phyloP scores from a whole-genome alignment of 208 protist genomes.

The Leptomonas pyrrhocoris region DNA sequence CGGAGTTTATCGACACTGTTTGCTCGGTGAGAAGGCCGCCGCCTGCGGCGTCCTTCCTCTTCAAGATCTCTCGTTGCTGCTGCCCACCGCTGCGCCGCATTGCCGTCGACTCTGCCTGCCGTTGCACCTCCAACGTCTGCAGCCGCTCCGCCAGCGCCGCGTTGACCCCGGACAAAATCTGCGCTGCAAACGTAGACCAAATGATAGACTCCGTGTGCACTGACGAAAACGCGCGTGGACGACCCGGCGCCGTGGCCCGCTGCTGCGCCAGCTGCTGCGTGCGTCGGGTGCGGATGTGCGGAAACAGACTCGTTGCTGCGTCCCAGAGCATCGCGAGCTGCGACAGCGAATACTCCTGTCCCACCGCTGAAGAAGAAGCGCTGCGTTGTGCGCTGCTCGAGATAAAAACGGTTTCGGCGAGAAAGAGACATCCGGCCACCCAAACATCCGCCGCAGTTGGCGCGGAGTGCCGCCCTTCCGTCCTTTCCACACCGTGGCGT shows the following conservation, averaged over 20 bases:
- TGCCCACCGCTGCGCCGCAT: constrained; percentile 17
- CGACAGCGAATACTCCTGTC: constrained; percentile 8
- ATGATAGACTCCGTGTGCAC: constrained; percentile 28
- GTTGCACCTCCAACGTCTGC: constrained; percentile 17
- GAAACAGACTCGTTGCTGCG: constrained; percentile 45
- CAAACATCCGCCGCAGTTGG: constrained; percentile 22
- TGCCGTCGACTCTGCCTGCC: constrained; percentile 18
- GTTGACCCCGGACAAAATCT: constrained; percentile 26
- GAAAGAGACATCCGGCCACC: constrained; percentile 55
- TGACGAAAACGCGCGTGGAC: background rate
- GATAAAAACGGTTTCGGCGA: constrained; percentile 55
- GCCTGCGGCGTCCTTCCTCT: background rate
- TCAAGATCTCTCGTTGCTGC: background rate
- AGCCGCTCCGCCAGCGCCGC: constrained; percentile 27
- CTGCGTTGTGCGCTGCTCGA: constrained; percentile 9
- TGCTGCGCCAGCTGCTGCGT: constrained; percentile 22
- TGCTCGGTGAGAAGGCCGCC: background rate
- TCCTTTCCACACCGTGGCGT: background rate
- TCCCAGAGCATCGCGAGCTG: constrained; percentile 52
- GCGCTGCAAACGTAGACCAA: constrained; percentile 25
- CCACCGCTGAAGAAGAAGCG: background rate
- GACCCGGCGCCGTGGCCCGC: background rate
- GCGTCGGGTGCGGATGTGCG: constrained; percentile 35
- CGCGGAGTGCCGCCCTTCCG: background rate
- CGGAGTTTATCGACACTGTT: constrained; percentile 6